Percentiles rank a stretch among this genome's conserved stretches.
These are phyloP conservation scores for Globisporangium paroecandrum DNA, from an alignment of 352 stramenopile species.

Conservation along the genomic window DNA sequence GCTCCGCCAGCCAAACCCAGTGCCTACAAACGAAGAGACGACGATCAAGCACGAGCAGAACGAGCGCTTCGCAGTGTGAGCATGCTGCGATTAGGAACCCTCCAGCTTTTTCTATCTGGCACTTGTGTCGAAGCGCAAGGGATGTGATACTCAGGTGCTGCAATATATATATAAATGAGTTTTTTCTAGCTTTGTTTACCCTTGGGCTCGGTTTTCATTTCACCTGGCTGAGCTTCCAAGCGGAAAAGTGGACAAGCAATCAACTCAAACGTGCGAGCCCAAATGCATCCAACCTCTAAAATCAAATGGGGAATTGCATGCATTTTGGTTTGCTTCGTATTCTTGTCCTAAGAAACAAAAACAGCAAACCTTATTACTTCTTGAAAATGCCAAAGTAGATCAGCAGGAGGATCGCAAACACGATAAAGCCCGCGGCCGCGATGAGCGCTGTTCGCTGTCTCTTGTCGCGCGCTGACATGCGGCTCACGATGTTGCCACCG, in stretches of 20 bases:
- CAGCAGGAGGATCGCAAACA: constrained; percentile 77
- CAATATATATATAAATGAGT: not conserved
- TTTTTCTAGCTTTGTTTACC: not conserved
- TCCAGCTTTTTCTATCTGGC: not conserved
- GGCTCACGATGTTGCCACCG: constrained; percentile 77
- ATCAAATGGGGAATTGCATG: constrained; percentile 5
- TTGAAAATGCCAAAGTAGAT: constrained; percentile 91
- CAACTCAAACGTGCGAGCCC: not conserved
- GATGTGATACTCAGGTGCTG: not conserved
- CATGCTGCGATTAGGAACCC: not conserved
- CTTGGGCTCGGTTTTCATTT: not conserved
- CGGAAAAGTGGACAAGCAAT: no score
- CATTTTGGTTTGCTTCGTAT: not conserved
- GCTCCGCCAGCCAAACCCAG: constrained; percentile 30
- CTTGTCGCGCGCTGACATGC: constrained; percentile 84
- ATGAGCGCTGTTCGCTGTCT: constrained; percentile 69
- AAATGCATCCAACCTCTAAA: constrained; percentile 1
- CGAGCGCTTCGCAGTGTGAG: constrained; percentile 67
- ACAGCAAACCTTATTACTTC: constrained; percentile 35
- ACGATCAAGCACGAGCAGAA: constrained; percentile 54
- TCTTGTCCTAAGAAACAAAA: not conserved
- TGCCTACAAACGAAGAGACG: constrained; percentile 31
- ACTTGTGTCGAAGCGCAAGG: not conserved
- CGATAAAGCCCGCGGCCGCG: constrained; percentile 74
- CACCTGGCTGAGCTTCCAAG: not conserved